A percentile compares a stretch with the other conserved stretches of the same genome.
Conservation (phyloP, 371 early-diverging fungal genomes). For the Actinomucor elegans region DNA sequence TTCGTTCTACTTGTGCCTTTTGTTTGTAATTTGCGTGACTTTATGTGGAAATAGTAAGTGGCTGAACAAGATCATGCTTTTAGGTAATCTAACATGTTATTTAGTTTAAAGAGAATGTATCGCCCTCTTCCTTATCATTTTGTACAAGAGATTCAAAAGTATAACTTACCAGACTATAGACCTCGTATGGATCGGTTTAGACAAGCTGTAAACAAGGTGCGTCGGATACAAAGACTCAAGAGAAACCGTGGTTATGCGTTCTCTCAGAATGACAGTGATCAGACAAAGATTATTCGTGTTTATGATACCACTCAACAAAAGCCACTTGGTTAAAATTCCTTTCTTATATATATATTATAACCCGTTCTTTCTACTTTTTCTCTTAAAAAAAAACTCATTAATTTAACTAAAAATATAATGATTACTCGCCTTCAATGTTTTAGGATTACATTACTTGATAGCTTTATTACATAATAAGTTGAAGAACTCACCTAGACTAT, state of each 20-base stretch:
- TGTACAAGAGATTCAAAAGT: conserved; percentile 97
- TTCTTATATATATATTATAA: not conserved
- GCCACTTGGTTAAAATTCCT: conserved; percentile 66
- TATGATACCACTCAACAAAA: conserved; percentile 96
- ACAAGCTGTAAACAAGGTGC: conserved; percentile 95
- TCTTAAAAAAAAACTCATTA: too few species aligned
- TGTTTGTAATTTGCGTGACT: conserved; percentile 84
- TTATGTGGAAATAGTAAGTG: conserved; percentile 89
- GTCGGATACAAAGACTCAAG: conserved; percentile 90
- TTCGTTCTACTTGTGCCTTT: conserved; percentile 80
- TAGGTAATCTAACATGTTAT: not conserved
- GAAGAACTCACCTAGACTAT: too few species aligned
- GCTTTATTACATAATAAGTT: too few species aligned
- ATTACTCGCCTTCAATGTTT: too few species aligned
- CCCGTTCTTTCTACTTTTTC: too few species aligned
- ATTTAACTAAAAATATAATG: too few species aligned
- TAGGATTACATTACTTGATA: too few species aligned
- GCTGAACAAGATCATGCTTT: too few species aligned
- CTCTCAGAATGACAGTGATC: conserved; percentile 95
- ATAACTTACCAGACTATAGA: conserved; percentile 96
- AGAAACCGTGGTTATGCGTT: conserved; percentile 96
- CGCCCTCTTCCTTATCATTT: conserved; percentile 85
- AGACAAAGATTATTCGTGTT: conserved; percentile 88
- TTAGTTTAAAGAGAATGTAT: conserved; percentile 79
- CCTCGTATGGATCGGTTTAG: conserved; percentile 96